Evolutionary conservation across 257 asterid genomes (phyloP).

Genomic region (Salvia miltiorrhiza): DNA sequence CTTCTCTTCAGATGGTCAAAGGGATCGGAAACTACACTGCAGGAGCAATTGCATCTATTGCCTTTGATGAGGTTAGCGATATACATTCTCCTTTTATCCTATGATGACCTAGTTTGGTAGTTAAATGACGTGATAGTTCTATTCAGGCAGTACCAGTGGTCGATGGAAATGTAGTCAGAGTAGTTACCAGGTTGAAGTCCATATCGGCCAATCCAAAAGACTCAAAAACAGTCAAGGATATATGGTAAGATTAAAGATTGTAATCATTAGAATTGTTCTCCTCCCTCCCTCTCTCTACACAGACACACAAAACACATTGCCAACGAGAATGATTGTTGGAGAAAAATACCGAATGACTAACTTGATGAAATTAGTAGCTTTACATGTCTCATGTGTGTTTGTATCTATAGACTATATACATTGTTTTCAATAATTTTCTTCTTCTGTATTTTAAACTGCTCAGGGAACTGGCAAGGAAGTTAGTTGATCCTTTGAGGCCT

Average conservation of each 20-base stretch:
- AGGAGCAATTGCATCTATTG: slow-evolving; percentile 96
- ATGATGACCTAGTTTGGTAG: neutral
- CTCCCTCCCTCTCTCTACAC: neutral
- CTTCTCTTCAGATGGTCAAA: slow-evolving; percentile 65
- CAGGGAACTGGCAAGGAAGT: slow-evolving; percentile 79
- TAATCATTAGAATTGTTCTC: neutral
- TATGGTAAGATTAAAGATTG: slow-evolving; percentile 61
- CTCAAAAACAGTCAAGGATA: slow-evolving; percentile 54
- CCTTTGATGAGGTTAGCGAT: slow-evolving; percentile 71
- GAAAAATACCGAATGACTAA: neutral
- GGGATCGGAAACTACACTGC: slow-evolving; percentile 98
- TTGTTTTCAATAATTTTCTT: neutral
- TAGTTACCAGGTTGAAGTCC: slow-evolving; percentile 78
- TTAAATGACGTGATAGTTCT: slow-evolving; percentile 16
- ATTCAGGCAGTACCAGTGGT: slow-evolving; percentile 91
- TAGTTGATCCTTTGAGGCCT: slow-evolving; percentile 86
- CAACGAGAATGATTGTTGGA: neutral
- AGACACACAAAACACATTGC: neutral
- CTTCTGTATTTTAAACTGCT: slow-evolving; percentile 13
- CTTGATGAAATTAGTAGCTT: slow-evolving; percentile 5
- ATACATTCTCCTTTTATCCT: slow-evolving; percentile 3
- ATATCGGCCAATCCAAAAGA: slow-evolving; percentile 85
- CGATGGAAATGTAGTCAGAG: slow-evolving; percentile 95
- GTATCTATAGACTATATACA: neutral
- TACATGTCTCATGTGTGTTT: neutral